A percentile compares a stretch with the other conserved stretches of the same genome.
These are phyloP conservation scores for Monosporascus sp. DNA, from an alignment of 2,329 filamentous ascomycete species.

Conservation along the genomic window DNA sequence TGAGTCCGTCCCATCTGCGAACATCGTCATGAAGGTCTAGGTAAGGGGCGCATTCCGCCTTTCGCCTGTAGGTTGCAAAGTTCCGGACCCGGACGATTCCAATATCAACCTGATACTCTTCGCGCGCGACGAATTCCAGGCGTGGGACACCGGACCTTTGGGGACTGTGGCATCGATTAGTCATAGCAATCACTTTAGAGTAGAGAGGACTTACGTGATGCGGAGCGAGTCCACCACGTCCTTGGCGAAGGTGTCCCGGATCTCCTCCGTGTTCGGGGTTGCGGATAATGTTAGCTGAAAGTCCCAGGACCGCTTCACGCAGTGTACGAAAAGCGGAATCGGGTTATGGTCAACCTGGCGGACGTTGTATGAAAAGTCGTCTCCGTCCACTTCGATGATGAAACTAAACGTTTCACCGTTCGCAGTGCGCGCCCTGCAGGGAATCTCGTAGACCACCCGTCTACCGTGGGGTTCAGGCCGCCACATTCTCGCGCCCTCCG, in stretches of 20 bases:
- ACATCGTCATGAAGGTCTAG: not conserved
- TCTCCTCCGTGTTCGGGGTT: slow-evolving; percentile 11
- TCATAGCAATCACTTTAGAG: slow-evolving; percentile 2
- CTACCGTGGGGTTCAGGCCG: not conserved
- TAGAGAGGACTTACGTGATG: slow-evolving; percentile 18
- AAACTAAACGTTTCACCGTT: slow-evolving; percentile 6
- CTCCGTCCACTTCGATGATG: slow-evolving; percentile 19
- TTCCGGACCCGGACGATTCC: slow-evolving; percentile 18
- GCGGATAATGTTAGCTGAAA: slow-evolving; percentile 17
- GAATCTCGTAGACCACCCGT: slow-evolving; percentile 18
- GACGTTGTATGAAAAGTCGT: slow-evolving; percentile 12
- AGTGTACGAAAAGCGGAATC: slow-evolving; percentile 19
- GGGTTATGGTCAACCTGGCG: slow-evolving; percentile 3
- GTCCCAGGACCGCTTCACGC: slow-evolving; percentile 22
- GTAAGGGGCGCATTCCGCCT: not conserved
- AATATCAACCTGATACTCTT: slow-evolving; percentile 13
- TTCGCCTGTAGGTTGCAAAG: slow-evolving; percentile 12
- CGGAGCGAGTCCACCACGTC: slow-evolving; percentile 17
- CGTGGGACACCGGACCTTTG: slow-evolving; percentile 10
- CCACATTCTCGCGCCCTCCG: not conserved
- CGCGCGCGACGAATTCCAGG: slow-evolving; percentile 16
- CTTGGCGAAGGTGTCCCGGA: slow-evolving; percentile 15
- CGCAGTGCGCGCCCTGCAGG: slow-evolving; percentile 5
- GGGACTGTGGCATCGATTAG: slow-evolving; percentile 7
- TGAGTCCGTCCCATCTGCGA: slow-evolving; percentile 7